These are phyloP conservation scores for Pichia sp. DNA, from an alignment of 1,139 yeast genomes.

Conservation along the genomic window DNA sequence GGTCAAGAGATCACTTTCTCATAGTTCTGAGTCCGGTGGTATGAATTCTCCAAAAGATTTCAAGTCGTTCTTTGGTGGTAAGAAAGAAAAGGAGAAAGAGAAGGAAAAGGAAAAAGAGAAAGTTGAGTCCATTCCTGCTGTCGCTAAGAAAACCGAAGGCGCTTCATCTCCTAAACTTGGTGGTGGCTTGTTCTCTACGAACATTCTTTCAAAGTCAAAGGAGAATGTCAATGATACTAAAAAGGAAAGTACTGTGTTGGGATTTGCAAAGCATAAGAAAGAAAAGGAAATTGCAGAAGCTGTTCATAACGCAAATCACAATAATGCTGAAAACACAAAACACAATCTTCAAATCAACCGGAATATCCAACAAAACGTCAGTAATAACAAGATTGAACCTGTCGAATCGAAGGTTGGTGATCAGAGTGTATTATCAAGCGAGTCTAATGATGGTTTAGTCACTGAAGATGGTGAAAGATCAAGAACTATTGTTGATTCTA, in stretches of 20 bases:
- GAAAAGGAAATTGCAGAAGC: neutral
- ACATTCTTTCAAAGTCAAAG: conserved; percentile 8
- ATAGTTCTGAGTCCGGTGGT: conserved; percentile 14
- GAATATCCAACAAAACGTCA: neutral
- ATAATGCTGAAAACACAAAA: neutral
- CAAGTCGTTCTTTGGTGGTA: conserved; percentile 19
- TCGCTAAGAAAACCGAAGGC: conserved; percentile 4
- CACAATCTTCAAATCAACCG: neutral
- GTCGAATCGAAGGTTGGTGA: neutral
- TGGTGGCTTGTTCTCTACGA: conserved; percentile 11
- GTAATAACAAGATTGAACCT: neutral
- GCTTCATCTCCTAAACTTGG: conserved; percentile 16
- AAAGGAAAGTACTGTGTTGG: conserved; percentile 3
- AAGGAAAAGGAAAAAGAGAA: conserved; percentile 8
- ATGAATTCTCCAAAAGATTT: conserved; percentile 18
- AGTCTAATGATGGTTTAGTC: conserved; percentile 5
- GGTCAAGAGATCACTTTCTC: conserved; percentile 12
- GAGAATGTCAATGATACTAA: conserved; percentile 9
- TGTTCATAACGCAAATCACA: neutral
- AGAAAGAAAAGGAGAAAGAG: conserved; percentile 13
- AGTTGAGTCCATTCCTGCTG: neutral
- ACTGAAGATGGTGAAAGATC: conserved; percentile 8
- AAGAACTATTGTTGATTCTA: neutral
- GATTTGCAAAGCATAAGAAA: conserved; percentile 2
- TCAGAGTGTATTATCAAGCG: neutral